Conservation (phyloP, 1,284 basidiomycete species). For the Austroboletus niveus region DNA sequence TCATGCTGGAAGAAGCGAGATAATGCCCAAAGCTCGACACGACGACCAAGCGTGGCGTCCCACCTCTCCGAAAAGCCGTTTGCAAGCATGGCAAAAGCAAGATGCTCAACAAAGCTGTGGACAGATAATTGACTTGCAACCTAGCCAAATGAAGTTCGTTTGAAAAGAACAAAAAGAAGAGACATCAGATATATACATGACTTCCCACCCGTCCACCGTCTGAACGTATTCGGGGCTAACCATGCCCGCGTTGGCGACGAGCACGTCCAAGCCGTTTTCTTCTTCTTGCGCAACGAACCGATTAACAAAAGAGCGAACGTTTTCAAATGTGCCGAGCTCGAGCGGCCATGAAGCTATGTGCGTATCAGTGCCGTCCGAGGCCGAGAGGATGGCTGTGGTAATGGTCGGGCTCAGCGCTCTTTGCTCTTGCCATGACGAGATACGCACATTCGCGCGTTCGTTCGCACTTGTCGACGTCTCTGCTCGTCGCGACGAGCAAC, state of each 20-base stretch:
- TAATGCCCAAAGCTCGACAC: conserved; percentile 21
- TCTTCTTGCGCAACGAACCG: conserved; percentile 13
- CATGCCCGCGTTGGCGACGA: conserved; percentile 23
- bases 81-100: conserved; percentile 20
- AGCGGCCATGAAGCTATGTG: conserved; percentile 14
- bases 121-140: conserved; percentile 29
- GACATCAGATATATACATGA: conserved; percentile 9
- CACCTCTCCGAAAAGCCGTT: conserved; percentile 8
- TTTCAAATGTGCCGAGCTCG: conserved; percentile 16
- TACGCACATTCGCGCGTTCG: conserved; percentile 16
- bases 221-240: conserved; percentile 5
- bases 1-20: conserved; percentile 1
- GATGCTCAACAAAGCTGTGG: conserved; percentile 22
- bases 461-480: conserved; percentile 19
- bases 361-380: neutral
- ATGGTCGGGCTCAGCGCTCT: too few species aligned
- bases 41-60: conserved; percentile 18
- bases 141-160: conserved; percentile 6
- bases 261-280: conserved; percentile 8
- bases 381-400: conserved; percentile 5
- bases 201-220: conserved; percentile 23
- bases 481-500: conserved; percentile 22
- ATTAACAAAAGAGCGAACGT: conserved; percentile 16
- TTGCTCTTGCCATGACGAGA: neutral
- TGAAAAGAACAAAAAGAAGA: neutral